A percentile compares a stretch with the other conserved stretches of the same genome.
phyloP scores from a whole-genome alignment of 129 eudicot species.

The Pittosporum tobira region DNA sequence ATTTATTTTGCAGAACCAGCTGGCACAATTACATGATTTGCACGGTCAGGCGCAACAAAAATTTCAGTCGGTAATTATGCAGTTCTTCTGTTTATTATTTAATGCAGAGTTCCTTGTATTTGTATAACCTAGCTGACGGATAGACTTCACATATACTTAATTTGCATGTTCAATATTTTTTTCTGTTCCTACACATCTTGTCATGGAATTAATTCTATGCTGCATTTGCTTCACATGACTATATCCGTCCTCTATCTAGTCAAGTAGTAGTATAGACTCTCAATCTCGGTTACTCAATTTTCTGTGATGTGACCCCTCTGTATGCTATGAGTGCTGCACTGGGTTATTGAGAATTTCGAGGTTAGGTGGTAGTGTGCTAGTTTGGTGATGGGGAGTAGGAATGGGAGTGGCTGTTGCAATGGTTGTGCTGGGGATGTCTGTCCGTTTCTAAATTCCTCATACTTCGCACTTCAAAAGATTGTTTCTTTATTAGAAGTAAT shows the following conservation, averaged over 20 bases:
- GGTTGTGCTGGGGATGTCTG: too few species aligned
- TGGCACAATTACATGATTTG: slow-evolving; percentile 71
- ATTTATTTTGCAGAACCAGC: slow-evolving; percentile 44
- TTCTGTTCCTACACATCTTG: not conserved
- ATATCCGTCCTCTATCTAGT: not conserved
- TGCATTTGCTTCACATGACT: not conserved
- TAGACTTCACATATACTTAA: not conserved
- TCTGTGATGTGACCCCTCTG: too few species aligned
- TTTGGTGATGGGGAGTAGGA: too few species aligned
- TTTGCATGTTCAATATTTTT: not conserved
- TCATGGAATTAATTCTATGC: not conserved
- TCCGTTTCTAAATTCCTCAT: too few species aligned
- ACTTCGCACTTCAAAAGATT: too few species aligned
- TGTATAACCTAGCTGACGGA: not conserved
- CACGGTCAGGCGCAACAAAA: slow-evolving; percentile 62
- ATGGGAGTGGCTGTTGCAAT: too few species aligned
- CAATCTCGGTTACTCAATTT: too few species aligned
- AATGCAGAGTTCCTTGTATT: not conserved
- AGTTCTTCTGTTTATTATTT: not conserved
- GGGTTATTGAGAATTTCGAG: too few species aligned
- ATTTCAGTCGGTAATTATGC: slow-evolving; percentile 37
- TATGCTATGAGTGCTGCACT: too few species aligned
- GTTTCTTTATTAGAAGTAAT: too few species aligned
- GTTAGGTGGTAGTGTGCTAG: too few species aligned
- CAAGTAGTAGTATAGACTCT: not conserved